Base-by-base conservation (phyloP, 164 flowering plant species). In the Piper longum region DNA sequence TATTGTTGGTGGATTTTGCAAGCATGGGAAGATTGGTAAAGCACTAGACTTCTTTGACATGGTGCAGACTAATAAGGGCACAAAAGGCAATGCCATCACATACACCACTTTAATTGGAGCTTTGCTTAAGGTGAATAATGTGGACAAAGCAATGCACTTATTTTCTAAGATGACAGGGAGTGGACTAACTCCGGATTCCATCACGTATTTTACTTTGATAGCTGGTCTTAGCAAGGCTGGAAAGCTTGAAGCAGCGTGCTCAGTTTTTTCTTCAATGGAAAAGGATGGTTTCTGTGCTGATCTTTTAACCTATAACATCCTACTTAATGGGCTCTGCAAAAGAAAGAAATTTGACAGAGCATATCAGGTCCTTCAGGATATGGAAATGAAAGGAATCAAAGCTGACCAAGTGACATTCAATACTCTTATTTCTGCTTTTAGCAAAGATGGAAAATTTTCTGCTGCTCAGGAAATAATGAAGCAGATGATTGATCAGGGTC, bases 1-100 rank as follows among this genome's bases (percentile, higher is more conserved):
- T 14, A 63, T 89, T 65, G 74, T 92, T 5, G 80, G 71, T 76
- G 92, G 95, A 17, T 78, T 89, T 88, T 86, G 93, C 79, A 80
- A 66, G 71, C 76, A 82, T 71, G 91, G 85, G 41, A 80, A 82
- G 69, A 73, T 83, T 54, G 73, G 76, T 72, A 76, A 68, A 56
- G 96, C 95, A 2, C 72, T 89, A 62, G 68, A 79, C 59, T 78
- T 89, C 71, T 78, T 83, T 43, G 60, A 44, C 36, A 72, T 77
- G 41, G 76, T 83, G 91, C 69, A 70, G 63, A 64, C 26, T 2
- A 19, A 51, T 54, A 76, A 73, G 52, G 89, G 89, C 58, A 52
- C 87, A 57, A 69, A 78, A 72, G 95, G 81, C n/a, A 78, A 82
- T 73, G 72, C 71, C 7, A 63, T 26, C 43, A 85, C 92, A 18